phyloP scores from a whole-genome alignment of 176 grass and related monocot genomes.

The Oryza nivara region DNA sequence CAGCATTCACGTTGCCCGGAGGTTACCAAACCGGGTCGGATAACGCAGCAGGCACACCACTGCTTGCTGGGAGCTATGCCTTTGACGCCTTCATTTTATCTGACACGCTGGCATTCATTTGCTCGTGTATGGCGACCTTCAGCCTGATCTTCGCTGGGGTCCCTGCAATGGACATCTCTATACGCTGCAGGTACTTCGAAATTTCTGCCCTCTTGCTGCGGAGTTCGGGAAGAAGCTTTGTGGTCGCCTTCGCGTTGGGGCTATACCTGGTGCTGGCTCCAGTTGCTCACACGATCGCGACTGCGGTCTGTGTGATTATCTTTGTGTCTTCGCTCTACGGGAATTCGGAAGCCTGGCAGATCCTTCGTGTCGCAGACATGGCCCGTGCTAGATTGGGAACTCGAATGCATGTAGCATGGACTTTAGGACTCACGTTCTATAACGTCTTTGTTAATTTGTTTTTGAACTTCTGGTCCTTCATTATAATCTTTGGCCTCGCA shows the following conservation, averaged over 20 bases:
- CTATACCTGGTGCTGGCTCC: constrained; percentile 8
- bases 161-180: too few species aligned
- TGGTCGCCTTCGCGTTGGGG: background rate
- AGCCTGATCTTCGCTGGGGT: too few species aligned
- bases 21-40: too few species aligned
- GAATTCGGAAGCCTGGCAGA: too few species aligned
- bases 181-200: too few species aligned
- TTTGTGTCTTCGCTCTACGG: too few species aligned
- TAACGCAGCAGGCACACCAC: too few species aligned
- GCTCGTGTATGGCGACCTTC: background rate
- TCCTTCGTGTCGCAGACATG: too few species aligned
- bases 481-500: constrained; percentile 12
- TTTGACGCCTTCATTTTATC: background rate
- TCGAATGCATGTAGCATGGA: background rate
- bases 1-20: too few species aligned
- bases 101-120: background rate
- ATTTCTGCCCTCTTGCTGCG: too few species aligned
- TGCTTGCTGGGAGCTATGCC: background rate
- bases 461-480: background rate
- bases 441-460: too few species aligned
- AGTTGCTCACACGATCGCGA: background rate
- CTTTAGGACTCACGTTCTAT: too few species aligned
- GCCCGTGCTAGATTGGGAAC: background rate
- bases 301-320: background rate
- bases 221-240: background rate